phyloP scores from a whole-genome alignment of 495 filamentous ascomycete genomes.

The Bryoglossum gracile region DNA sequence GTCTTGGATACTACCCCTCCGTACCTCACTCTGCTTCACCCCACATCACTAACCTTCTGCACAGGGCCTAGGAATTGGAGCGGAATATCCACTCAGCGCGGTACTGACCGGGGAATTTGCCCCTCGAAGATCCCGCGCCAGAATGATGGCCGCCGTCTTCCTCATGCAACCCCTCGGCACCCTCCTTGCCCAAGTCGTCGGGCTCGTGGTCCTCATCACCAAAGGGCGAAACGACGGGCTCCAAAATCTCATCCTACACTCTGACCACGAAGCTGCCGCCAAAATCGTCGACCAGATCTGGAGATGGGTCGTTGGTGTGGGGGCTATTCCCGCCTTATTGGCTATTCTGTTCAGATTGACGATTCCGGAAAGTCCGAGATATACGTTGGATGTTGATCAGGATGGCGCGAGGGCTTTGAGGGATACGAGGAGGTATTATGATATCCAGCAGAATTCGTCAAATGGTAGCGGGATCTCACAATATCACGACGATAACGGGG shows the following conservation, averaged over 20 bases:
- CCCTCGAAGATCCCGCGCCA: conserved; percentile 46
- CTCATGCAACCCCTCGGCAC: conserved; percentile 60
- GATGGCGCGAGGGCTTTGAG: background rate
- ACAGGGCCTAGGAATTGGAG: conserved; percentile 45
- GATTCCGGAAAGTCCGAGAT: conserved; percentile 56
- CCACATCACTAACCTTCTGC: too few species aligned
- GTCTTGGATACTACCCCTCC: too few species aligned
- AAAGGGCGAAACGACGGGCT: conserved; percentile 37
- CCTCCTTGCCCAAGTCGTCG: conserved; percentile 39
- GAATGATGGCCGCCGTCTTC: conserved; percentile 63
- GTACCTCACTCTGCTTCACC: too few species aligned
- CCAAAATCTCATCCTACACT: conserved; percentile 36
- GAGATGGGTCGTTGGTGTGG: conserved; percentile 54
- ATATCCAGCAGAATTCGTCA: too few species aligned
- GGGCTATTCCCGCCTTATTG: conserved; percentile 51
- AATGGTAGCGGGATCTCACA: background rate
- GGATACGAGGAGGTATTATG: too few species aligned
- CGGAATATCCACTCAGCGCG: conserved; percentile 37
- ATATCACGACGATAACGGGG: background rate
- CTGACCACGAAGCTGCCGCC: too few species aligned
- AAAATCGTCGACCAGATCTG: conserved; percentile 32
- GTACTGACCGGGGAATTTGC: conserved; percentile 55
- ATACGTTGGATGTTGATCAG: conserved; percentile 1
- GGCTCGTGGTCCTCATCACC: conserved; percentile 39
- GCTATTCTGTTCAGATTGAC: conserved; percentile 51